Conservation (phyloP, 805 yeast genomes). For the Starmerella ratchasimensis region DNA sequence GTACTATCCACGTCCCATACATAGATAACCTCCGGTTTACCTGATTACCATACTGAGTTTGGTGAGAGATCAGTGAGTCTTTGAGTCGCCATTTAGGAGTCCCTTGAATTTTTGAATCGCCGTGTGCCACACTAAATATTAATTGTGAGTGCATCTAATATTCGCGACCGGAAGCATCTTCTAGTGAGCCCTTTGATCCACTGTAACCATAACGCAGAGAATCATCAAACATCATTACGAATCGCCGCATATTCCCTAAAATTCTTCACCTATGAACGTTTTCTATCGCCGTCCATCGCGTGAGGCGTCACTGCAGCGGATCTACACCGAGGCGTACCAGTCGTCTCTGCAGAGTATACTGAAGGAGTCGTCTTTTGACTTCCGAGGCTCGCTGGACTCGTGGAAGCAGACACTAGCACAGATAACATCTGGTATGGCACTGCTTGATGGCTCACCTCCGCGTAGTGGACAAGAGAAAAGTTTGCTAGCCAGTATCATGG, state of each 20-base stretch:
- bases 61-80: too few relatives aligned
- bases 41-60: background rate
- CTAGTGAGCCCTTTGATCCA: too few relatives aligned
- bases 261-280: conserved; percentile 17
- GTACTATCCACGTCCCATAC: background rate
- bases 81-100: too few relatives aligned
- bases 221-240: too few relatives aligned
- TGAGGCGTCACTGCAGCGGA: conserved; percentile 24
- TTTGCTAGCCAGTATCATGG: conserved; percentile 27
- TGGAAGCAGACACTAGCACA: conserved; percentile 28
- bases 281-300: conserved; percentile 17
- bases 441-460: conserved; percentile 24
- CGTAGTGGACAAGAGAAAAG: conserved; percentile 26
- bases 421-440: conserved; percentile 25
- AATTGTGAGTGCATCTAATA: too few relatives aligned
- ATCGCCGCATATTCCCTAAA: too few relatives aligned
- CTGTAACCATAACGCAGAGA: too few relatives aligned
- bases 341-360: conserved; percentile 30
- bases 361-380: conserved; percentile 28
- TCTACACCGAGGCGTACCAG: conserved; percentile 32
- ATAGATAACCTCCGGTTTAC: background rate
- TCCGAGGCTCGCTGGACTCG: conserved; percentile 24
- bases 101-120: too few relatives aligned
- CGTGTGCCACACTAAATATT: background rate
- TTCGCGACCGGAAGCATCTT: too few relatives aligned